Conservation (phyloP, 345 rosid genomes). For the Eucalyptus decipiens region DNA sequence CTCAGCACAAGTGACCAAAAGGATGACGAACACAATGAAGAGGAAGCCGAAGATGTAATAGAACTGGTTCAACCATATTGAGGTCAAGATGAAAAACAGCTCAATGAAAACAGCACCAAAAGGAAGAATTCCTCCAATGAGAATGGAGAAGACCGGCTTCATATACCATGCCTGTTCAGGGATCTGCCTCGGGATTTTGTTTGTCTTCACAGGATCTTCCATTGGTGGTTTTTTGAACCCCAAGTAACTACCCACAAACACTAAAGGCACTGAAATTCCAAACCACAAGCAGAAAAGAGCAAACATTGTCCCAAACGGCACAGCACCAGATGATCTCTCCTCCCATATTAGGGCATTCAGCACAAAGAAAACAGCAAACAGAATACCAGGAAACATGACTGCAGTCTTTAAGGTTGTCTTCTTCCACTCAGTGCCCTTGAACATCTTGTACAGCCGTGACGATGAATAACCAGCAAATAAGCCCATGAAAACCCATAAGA, state of each 20-base stretch:
- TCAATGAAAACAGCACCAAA: slow-evolving; percentile 96
- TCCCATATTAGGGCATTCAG: slow-evolving; percentile 92
- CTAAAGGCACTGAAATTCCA: slow-evolving; percentile 94
- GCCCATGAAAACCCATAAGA: slow-evolving; percentile 98
- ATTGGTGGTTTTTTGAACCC: slow-evolving; percentile 91
- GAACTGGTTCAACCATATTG: slow-evolving; percentile 98
- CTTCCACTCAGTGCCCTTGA: slow-evolving; percentile 96
- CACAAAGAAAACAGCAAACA: slow-evolving; percentile 71
- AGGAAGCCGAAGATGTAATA: slow-evolving; percentile 99
- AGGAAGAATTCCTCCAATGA: slow-evolving; percentile 94
- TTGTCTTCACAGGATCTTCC: slow-evolving; percentile 88
- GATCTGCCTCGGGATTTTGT: slow-evolving; percentile 90
- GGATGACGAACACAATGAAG: slow-evolving; percentile 81
- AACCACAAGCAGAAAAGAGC: slow-evolving; percentile 96
- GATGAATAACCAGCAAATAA: slow-evolving; percentile 90
- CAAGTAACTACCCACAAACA: slow-evolving; percentile 86
- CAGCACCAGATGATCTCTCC: slow-evolving; percentile 93
- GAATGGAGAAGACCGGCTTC: slow-evolving; percentile 85
- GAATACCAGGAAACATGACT: slow-evolving; percentile 87
- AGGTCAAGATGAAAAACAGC: slow-evolving; percentile 94
- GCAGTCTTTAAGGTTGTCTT: slow-evolving; percentile 87
- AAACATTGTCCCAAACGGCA: slow-evolving; percentile 96
- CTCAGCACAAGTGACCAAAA: slow-evolving; percentile 89
- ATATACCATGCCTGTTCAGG: slow-evolving; percentile 99
- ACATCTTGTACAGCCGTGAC: slow-evolving; percentile 83